phyloP scores from a whole-genome alignment of 306 rosid genomes.

The Prosopis cineraria region DNA sequence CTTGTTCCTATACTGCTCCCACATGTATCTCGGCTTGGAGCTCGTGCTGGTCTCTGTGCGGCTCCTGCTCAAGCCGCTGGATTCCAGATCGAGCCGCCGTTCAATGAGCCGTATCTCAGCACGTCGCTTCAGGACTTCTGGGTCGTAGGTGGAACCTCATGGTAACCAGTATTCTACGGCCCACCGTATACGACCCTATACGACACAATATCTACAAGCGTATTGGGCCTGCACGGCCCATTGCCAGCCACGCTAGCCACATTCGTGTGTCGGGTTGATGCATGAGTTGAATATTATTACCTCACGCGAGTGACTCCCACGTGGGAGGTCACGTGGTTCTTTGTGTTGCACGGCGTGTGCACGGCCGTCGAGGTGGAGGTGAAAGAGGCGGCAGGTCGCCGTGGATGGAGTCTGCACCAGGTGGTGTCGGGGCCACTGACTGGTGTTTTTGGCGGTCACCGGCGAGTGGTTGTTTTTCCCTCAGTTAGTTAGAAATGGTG shows the following conservation, averaged over 20 bases:
- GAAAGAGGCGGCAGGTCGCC: slow-evolving; percentile 38
- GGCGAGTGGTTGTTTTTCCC: slow-evolving; percentile 67
- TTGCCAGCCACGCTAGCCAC: slow-evolving; percentile 33
- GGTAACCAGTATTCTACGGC: slow-evolving; percentile 59
- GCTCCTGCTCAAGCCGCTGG: slow-evolving; percentile 49
- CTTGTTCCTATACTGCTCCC: slow-evolving; percentile 44
- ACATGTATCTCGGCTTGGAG: slow-evolving; percentile 61
- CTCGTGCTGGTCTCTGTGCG: slow-evolving; percentile 43
- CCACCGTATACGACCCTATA: slow-evolving; percentile 45
- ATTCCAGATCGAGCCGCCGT: slow-evolving; percentile 61
- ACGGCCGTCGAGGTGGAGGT: slow-evolving; percentile 50
- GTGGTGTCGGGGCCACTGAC: slow-evolving; percentile 44
- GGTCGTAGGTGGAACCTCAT: slow-evolving; percentile 84
- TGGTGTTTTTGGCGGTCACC: slow-evolving; percentile 51
- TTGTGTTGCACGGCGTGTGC: slow-evolving; percentile 61
- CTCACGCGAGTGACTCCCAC: slow-evolving; percentile 63
- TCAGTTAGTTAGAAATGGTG: slow-evolving; percentile 61
- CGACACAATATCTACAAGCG: background rate
- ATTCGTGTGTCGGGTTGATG: slow-evolving; percentile 63
- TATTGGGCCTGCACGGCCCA: slow-evolving; percentile 37
- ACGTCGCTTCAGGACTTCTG: slow-evolving; percentile 86
- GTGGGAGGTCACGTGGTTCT: slow-evolving; percentile 83
- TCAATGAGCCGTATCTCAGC: slow-evolving; percentile 60
- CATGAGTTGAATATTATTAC: slow-evolving; percentile 67
- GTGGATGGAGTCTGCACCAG: slow-evolving; percentile 46